phyloP scores from a whole-genome alignment of 2,329 filamentous ascomycete species.

The Sordariomycetes sp. region DNA sequence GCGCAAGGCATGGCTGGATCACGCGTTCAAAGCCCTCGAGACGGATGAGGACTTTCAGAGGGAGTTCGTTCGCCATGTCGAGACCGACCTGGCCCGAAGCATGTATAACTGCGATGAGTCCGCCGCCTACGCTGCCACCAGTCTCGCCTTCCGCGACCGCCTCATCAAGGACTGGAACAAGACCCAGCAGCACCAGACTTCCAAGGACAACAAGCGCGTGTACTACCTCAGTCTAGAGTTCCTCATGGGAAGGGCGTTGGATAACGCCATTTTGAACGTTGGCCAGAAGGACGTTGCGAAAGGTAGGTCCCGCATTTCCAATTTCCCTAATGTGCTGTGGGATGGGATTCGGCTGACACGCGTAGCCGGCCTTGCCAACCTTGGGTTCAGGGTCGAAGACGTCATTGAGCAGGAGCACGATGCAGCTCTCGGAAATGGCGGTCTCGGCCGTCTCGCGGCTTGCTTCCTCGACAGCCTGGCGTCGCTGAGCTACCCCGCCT shows the following conservation, averaged over 20 bases:
- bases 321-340: background rate
- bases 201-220: conserved; percentile 79
- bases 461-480: conserved; percentile 96
- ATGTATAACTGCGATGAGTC: conserved; percentile 97
- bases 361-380: conserved; percentile 70
- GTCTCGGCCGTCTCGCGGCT: conserved; percentile 85
- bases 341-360: background rate
- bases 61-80: conserved; percentile 87
- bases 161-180: conserved; percentile 95
- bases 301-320: conserved; percentile 37
- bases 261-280: conserved; percentile 98
- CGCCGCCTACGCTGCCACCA: conserved; percentile 84
- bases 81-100: conserved; percentile 90
- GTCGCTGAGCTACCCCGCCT: conserved; percentile 88
- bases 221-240: conserved; percentile 98
- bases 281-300: conserved; percentile 76
- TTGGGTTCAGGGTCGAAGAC: conserved; percentile 96
- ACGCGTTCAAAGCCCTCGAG: conserved; percentile 57
- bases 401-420: conserved; percentile 92
- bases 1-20: conserved; percentile 65
- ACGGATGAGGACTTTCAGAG: conserved; percentile 75
- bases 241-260: conserved; percentile 88
- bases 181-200: conserved; percentile 93
- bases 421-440: conserved; percentile 90
- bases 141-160: conserved; percentile 84